Conservation (phyloP, 345 rosid species). For the Rhizophora mangle region DNA sequence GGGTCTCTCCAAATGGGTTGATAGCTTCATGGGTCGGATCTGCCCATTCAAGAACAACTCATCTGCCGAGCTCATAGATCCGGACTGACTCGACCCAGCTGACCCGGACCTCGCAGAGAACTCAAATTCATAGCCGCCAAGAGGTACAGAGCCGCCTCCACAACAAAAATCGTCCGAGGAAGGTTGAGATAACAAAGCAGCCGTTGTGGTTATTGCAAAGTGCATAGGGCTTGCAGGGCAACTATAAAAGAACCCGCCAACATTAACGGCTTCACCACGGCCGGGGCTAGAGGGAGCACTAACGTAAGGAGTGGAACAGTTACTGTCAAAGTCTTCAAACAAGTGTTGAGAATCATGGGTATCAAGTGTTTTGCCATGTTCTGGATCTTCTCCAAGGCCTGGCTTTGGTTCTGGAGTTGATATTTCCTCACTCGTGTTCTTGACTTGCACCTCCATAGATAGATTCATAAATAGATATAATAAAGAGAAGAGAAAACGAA, state of each 20-base stretch:
- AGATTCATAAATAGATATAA: too few relatives aligned
- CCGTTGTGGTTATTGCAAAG: slow-evolving; percentile 43
- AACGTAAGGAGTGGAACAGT: slow-evolving; percentile 94
- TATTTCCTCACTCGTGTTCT: slow-evolving; percentile 19
- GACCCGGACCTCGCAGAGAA: slow-evolving; percentile 61
- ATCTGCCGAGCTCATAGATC: slow-evolving; percentile 85
- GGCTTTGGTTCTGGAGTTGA: slow-evolving; percentile 1
- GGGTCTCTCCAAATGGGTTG: slow-evolving; percentile 74
- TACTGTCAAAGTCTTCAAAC: slow-evolving; percentile 46
- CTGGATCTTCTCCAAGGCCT: background rate
- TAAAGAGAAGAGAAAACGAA: background rate
- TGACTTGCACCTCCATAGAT: slow-evolving; percentile 35
- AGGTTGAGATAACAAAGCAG: slow-evolving; percentile 9
- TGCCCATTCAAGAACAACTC: slow-evolving; percentile 85
- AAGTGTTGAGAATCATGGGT: slow-evolving; percentile 11
- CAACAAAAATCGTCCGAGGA: slow-evolving; percentile 8
- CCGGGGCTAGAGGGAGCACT: slow-evolving; percentile 98
- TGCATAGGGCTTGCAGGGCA: slow-evolving; percentile 98
- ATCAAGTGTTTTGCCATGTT: background rate
- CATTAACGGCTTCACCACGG: slow-evolving; percentile 31
- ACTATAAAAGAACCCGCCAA: slow-evolving; percentile 73
- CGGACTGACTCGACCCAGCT: slow-evolving; percentile 38
- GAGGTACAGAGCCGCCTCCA: slow-evolving; percentile 15
- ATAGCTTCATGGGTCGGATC: slow-evolving; percentile 94
- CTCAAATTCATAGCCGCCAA: slow-evolving; percentile 69